Percentiles rank a stretch among this genome's conserved stretches.
These are phyloP conservation scores for Tetrapisispora namnaoensis DNA, from an alignment of 805 yeast genomes.

Conservation along the genomic window DNA sequence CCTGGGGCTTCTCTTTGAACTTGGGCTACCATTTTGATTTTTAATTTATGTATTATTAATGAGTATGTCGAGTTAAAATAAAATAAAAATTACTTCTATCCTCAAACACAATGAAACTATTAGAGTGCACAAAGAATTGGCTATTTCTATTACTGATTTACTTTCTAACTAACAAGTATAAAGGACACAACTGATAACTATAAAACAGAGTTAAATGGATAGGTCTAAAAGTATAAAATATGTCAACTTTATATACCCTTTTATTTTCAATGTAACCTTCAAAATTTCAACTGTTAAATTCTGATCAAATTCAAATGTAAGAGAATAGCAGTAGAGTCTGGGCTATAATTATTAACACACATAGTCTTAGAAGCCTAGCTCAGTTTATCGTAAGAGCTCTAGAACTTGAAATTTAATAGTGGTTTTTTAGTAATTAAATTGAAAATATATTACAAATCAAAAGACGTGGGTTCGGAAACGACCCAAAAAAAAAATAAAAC, in stretches of 20 bases:
- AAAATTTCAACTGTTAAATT: neutral
- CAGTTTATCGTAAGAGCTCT: neutral
- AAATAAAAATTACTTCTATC: neutral
- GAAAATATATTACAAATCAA: neutral
- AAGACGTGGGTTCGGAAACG: no score
- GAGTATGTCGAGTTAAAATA: no score
- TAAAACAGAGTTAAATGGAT: no score
- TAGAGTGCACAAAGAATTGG: neutral
- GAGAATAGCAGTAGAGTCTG: no score
- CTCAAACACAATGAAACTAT: neutral
- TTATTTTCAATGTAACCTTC: neutral
- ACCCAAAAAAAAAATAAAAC: no score
- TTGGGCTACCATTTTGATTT: slow-evolving; percentile 58
- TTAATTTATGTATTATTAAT: no score
- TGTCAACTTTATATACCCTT: neutral
- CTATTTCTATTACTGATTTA: neutral
- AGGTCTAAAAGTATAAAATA: neutral
- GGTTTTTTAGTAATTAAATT: no score
- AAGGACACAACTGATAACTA: no score
- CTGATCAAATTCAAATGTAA: no score
- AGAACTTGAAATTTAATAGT: neutral
- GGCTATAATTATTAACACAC: no score
- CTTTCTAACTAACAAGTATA: neutral
- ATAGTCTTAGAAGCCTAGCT: no score
- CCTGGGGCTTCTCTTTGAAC: slow-evolving; percentile 95